A percentile compares a stretch with the other conserved stretches of the same genome.
phyloP scores from a whole-genome alignment of 1,284 basidiomycete species.

The Ganoderma leucocontextum region DNA sequence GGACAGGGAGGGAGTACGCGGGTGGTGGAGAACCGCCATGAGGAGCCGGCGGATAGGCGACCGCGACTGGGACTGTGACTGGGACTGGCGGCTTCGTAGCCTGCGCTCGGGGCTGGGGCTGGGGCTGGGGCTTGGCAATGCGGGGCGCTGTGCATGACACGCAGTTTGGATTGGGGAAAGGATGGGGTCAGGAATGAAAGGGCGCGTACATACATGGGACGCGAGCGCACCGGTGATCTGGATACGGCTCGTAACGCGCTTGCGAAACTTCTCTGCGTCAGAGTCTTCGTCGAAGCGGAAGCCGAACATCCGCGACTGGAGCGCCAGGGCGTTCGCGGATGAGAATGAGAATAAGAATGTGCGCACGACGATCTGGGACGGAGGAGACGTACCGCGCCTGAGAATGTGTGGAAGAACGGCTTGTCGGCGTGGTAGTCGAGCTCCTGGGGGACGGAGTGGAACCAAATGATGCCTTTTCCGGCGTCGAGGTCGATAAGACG shows the following conservation, averaged over 20 bases:
- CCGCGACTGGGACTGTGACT: background rate
- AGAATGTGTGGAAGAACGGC: conserved; percentile 93
- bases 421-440: conserved; percentile 89
- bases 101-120: conserved; percentile 14
- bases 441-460: conserved; percentile 83
- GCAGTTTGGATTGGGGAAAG: background rate
- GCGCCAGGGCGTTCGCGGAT: background rate
- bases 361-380: conserved; percentile 9
- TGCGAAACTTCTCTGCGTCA: conserved; percentile 64
- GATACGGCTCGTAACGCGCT: conserved; percentile 49
- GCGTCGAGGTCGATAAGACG: conserved; percentile 78
- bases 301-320: conserved; percentile 82
- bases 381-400: conserved; percentile 72
- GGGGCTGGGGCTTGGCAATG: conserved; percentile 22
- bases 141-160: background rate
- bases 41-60: conserved; percentile 24
- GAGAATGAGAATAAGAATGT: conserved; percentile 10
- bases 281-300: conserved; percentile 74
- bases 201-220: background rate
- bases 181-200: conserved; percentile 8
- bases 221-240: conserved; percentile 31
- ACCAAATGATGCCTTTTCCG: conserved; percentile 82
- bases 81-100: conserved; percentile 8
- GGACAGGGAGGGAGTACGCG: conserved; percentile 12
- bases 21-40: conserved; percentile 12